Evolutionary conservation across 805 yeast species (phyloP), one percentile per base, ranked within the genome.

Genomic region (Hanseniaspora pseudoguilliermondii): DNA sequence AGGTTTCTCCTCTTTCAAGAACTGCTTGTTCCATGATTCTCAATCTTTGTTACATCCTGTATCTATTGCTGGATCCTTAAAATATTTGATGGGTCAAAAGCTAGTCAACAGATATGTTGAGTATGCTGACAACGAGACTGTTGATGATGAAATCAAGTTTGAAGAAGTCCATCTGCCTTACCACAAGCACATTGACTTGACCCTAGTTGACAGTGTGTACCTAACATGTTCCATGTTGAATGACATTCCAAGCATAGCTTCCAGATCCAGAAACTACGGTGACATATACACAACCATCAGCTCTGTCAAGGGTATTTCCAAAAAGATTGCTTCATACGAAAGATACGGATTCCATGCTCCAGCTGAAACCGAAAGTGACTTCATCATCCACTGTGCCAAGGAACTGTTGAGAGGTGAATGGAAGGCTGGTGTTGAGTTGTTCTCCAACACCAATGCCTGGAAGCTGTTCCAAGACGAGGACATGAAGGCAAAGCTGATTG

Each of bases 181-280:
- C 84, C 98, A 93, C 73, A 89, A 88, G 86, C 99, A 93, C 73
- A 91, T 93, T 70, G 93, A 93, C 72, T 75, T 91, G 64, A 97
- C 95, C 75, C 80, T 93, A 65, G 78, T 93, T 61, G 98, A 93
- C 73, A 85, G 95, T 68, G 95, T 87, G 49, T 91, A 84, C 77
- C 80, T 89, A 75, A 93, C 97, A 13, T 77, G 87, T 57, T 86
- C 95, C 34, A 75, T 93, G 71, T 78, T 93, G 66, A 80, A 87
- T 62, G 98, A 95, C 75, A 83, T 93, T 59, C 98, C 99, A 39
- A 81, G 80, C 66, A 80, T 88, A 74, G 95, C 95, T 32, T 83
- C 86, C 61, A 74, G 81, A 55, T 78, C 77, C 49, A 68, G 75
- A 32, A 72, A 79, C 42, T 64, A 70, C 48, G 80, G 81, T 63